A percentile compares a stretch with the other conserved stretches of the same genome.
These are phyloP conservation scores for Kwoniella sp. DNA, from an alignment of 768 basidiomycete genomes.

Conservation along the genomic window DNA sequence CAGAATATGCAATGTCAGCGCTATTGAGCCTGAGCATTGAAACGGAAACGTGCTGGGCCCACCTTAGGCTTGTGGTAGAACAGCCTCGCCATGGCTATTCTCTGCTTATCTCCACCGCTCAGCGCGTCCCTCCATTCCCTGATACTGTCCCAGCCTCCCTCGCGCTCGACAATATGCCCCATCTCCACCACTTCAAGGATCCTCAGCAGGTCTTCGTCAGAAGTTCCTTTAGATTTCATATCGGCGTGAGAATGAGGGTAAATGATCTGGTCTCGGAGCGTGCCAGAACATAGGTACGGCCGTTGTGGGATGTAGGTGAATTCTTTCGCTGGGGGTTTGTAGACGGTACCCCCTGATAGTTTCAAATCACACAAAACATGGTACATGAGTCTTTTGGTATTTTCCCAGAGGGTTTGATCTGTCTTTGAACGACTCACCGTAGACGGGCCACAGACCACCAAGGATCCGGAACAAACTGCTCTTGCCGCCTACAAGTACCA, in stretches of 20 bases:
- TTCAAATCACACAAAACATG: conserved; percentile 1
- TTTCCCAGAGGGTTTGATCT: not conserved
- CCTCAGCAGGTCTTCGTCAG: conserved; percentile 71
- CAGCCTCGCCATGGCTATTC: conserved; percentile 93
- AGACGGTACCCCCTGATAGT: conserved; percentile 68
- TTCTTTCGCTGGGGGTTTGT: conserved; percentile 81
- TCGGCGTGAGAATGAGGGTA: conserved; percentile 84
- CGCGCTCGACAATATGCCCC: conserved; percentile 81
- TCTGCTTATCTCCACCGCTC: conserved; percentile 93
- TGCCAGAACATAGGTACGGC: conserved; percentile 91
- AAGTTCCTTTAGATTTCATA: conserved; percentile 76
- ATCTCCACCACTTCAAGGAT: conserved; percentile 81
- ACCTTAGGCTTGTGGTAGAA: conserved; percentile 96
- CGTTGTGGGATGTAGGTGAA: conserved; percentile 96
- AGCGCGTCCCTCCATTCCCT: conserved; percentile 92
- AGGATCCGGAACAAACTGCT: conserved; percentile 94
- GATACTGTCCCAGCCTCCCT: conserved; percentile 92
- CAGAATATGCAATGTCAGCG: not conserved
- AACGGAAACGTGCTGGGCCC: conserved; percentile 29
- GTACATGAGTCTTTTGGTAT: too few species aligned
- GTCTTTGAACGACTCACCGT: conserved; percentile 59
- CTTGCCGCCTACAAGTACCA: conserved; percentile 52
- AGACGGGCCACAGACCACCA: conserved; percentile 93
- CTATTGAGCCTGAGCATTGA: not conserved
- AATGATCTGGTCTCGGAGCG: conserved; percentile 91